These are phyloP conservation scores for Colletotrichum orbiculare DNA, from an alignment of 2,329 filamentous ascomycete genomes.

Conservation along the genomic window DNA sequence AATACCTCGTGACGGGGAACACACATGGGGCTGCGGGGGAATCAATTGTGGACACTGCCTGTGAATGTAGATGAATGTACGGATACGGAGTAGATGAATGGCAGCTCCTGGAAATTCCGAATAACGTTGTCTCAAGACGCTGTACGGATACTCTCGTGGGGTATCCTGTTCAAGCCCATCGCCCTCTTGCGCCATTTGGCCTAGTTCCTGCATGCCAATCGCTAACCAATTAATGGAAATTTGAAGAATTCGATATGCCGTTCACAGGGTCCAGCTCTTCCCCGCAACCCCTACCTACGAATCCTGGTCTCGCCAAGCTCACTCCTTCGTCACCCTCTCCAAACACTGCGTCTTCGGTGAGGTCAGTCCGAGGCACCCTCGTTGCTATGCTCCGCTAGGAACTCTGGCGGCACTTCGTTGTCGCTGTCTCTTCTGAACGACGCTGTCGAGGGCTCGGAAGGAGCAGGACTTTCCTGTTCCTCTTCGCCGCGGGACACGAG, in stretches of 20 bases:
- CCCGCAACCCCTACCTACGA: neutral
- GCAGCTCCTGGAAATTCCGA: constrained; percentile 13
- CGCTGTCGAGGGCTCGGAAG: constrained; percentile 22
- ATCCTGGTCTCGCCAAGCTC: neutral
- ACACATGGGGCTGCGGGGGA: constrained; percentile 4
- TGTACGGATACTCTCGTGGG: constrained; percentile 12
- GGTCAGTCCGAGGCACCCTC: constrained; percentile 22
- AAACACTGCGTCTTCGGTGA: neutral
- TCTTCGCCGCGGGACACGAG: constrained; percentile 48
- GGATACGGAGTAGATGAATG: neutral
- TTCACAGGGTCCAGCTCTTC: neutral
- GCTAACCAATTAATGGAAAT: neutral
- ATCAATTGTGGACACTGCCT: neutral
- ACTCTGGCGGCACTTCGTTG: constrained; percentile 64
- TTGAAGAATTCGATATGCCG: neutral
- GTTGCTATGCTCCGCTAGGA: constrained; percentile 57
- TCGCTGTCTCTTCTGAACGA: constrained; percentile 49
- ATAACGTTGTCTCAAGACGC: constrained; percentile 11
- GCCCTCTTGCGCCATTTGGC: neutral
- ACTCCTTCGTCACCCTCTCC: neutral
- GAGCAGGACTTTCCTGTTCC: constrained; percentile 40
- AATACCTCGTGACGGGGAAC: constrained; percentile 20
- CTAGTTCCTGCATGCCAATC: neutral
- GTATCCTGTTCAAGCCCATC: constrained; percentile 18
- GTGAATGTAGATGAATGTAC: neutral